These are phyloP conservation scores for Colletotrichum agaves DNA, from an alignment of 2,329 filamentous ascomycete genomes.

Conservation along the genomic window DNA sequence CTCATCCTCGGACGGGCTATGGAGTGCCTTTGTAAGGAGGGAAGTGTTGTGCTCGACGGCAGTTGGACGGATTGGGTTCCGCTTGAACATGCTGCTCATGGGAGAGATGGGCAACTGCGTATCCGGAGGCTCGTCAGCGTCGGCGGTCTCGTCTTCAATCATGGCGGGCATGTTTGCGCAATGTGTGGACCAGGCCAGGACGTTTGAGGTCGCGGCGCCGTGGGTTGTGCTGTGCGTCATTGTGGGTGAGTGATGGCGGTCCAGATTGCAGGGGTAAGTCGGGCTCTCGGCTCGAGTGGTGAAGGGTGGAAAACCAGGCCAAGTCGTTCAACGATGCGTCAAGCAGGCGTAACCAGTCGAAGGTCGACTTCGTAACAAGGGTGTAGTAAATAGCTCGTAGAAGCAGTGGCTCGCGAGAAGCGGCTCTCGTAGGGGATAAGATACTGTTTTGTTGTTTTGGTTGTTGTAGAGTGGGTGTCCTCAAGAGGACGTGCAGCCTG, in stretches of 20 bases:
- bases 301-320: constrained; percentile 21
- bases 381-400: background rate
- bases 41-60: constrained; percentile 74
- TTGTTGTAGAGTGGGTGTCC: constrained; percentile 21
- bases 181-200: constrained; percentile 58
- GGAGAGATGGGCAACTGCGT: constrained; percentile 44
- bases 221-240: constrained; percentile 52
- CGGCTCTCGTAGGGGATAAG: constrained; percentile 1
- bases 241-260: constrained; percentile 32
- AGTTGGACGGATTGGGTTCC: constrained; percentile 58
- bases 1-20: constrained; percentile 72
- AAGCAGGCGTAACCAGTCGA: constrained; percentile 31
- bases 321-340: constrained; percentile 37
- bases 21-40: constrained; percentile 86
- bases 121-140: constrained; percentile 92
- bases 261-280: constrained; percentile 8
- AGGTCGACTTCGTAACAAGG: constrained; percentile 25
- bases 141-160: constrained; percentile 72
- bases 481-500: constrained; percentile 29
- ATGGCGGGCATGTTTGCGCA: constrained; percentile 55
- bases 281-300: constrained; percentile 28
- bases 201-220: constrained; percentile 52
- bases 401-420: constrained; percentile 5
- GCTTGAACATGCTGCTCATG: constrained; percentile 55
- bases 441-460: constrained; percentile 6